These are phyloP conservation scores for Reutealis trisperma DNA, from an alignment of 345 rosid species.

Conservation along the genomic window DNA sequence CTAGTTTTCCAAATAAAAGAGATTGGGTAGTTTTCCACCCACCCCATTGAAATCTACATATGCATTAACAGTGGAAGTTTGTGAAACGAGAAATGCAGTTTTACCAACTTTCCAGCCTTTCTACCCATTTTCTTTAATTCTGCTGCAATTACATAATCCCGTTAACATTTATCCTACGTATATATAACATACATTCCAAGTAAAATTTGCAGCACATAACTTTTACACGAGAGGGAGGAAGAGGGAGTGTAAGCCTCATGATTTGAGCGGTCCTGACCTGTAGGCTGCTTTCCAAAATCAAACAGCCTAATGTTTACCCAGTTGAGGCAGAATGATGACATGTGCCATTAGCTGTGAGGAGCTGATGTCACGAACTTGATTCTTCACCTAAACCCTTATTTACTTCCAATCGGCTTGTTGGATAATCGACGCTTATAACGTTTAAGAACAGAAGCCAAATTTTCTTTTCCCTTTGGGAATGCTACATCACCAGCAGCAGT, in stretches of 20 bases:
- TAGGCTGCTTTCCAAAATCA: slow-evolving; percentile 37
- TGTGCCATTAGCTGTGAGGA: slow-evolving; percentile 29
- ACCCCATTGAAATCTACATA: neutral
- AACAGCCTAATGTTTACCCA: slow-evolving; percentile 31
- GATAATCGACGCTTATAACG: slow-evolving; percentile 89
- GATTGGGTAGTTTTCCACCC: neutral
- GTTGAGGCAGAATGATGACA: neutral
- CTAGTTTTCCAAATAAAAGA: neutral
- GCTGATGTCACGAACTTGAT: slow-evolving; percentile 32
- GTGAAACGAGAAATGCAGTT: neutral
- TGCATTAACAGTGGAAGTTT: neutral
- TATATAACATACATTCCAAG: slow-evolving; percentile 30
- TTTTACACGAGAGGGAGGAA: slow-evolving; percentile 19
- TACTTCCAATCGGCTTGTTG: slow-evolving; percentile 39
- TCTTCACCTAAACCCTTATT: slow-evolving; percentile 46
- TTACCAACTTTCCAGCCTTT: slow-evolving; percentile 15
- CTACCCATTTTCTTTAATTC: slow-evolving; percentile 28
- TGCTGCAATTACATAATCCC: slow-evolving; percentile 36
- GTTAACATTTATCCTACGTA: slow-evolving; percentile 29
- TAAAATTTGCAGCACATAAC: slow-evolving; percentile 34
- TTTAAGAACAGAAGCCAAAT: slow-evolving; percentile 91
- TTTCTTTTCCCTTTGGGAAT: slow-evolving; percentile 92
- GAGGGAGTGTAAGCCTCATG: neutral
- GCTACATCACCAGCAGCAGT: slow-evolving; percentile 99
- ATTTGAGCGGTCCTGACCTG: neutral